phyloP scores from a whole-genome alignment of 2,329 filamentous ascomycete genomes.

The Chaetomiaceae sp. region DNA sequence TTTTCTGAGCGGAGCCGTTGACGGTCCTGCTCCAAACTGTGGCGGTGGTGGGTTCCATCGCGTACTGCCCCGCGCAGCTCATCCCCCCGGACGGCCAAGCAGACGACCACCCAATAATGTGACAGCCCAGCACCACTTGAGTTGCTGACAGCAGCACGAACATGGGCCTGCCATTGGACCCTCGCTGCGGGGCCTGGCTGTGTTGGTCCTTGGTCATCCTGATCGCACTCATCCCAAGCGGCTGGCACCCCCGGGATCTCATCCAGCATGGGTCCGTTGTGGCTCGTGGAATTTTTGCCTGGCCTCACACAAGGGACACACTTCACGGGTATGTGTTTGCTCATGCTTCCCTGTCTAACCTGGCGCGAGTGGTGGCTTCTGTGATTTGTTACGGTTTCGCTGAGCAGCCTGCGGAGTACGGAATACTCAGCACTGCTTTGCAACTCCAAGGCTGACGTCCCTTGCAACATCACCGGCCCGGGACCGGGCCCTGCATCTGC shows the following conservation, averaged over 20 bases:
- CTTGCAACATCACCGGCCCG: not conserved
- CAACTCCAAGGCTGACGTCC: not conserved
- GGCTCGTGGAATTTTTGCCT: too few relatives aligned
- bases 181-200: conserved; percentile 13
- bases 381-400: not conserved
- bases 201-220: too few relatives aligned
- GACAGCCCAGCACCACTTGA: not conserved
- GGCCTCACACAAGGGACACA: not conserved
- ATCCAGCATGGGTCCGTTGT: too few relatives aligned
- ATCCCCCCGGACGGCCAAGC: not conserved
- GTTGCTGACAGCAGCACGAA: conserved; percentile 3
- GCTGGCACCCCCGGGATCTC: too few relatives aligned
- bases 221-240: too few relatives aligned
- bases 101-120: conserved; percentile 1
- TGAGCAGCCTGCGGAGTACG: too few relatives aligned
- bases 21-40: not conserved
- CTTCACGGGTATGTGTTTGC: conserved; percentile 1
- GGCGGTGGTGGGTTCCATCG: not conserved
- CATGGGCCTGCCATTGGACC: conserved; percentile 4
- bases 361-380: not conserved
- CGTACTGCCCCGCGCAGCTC: not conserved
- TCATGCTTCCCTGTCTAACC: conserved; percentile 5
- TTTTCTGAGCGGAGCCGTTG: too few relatives aligned
- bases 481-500: not conserved
- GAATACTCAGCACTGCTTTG: too few relatives aligned